A percentile compares a stretch with the other conserved stretches of the same genome.
phyloP scores from a whole-genome alignment of 192 early-diverging fungal species.

The Coemansia sp. region DNA sequence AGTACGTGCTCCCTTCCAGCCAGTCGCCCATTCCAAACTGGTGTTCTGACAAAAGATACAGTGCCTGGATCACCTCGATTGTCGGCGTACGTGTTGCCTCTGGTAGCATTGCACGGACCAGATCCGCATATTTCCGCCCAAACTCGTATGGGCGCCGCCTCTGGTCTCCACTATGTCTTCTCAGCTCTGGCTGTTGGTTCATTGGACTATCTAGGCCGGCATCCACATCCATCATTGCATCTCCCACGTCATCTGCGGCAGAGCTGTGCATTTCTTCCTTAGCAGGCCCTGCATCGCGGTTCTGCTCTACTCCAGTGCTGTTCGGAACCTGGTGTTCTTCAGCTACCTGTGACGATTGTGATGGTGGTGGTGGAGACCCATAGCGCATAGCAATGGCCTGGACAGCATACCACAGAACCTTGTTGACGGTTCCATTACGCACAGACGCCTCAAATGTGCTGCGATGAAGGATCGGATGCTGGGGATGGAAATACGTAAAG shows the following conservation, averaged over 20 bases:
- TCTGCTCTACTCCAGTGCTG: background rate
- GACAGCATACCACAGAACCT: constrained; percentile 47
- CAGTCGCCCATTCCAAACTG: constrained; percentile 53
- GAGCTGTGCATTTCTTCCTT: background rate
- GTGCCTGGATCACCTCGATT: constrained; percentile 50
- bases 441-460: constrained; percentile 44
- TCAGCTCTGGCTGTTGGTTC: background rate
- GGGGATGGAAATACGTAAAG: constrained; percentile 49
- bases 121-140: constrained; percentile 32
- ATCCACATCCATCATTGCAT: constrained; percentile 7
- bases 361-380: constrained; percentile 6
- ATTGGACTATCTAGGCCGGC: background rate
- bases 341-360: background rate
- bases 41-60: constrained; percentile 47
- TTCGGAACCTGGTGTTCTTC: background rate
- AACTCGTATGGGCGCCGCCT: constrained; percentile 30
- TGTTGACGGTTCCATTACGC: constrained; percentile 34
- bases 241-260: background rate
- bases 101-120: constrained; percentile 42
- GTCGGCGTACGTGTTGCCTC: constrained; percentile 33
- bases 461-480: constrained; percentile 55
- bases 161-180: background rate
- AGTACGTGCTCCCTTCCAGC: constrained; percentile 49
- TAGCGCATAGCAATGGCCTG: constrained; percentile 54
- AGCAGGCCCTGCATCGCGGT: background rate